Evolutionary conservation across 192 early-diverging fungal genomes (phyloP), one percentile per base, ranked within the genome.

Genomic region (Dimargaris verticillata): DNA sequence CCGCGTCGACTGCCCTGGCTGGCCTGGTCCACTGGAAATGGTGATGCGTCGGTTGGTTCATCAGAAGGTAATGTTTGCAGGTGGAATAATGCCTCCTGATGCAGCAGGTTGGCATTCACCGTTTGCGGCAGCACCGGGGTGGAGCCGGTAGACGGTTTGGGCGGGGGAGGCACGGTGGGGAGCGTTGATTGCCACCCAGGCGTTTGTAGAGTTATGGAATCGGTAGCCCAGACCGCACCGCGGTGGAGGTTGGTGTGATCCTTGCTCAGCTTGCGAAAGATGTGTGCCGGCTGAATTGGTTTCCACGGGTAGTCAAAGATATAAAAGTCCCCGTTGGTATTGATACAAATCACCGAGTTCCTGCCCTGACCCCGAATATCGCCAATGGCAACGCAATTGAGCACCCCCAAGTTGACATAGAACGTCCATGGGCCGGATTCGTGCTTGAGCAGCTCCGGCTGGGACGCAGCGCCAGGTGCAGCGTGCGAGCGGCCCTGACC

Each of bases 271-370:
- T 12, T 12, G 12, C 51, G 12, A 25, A 25, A 13, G 20, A 25
- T 25, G 20, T 52, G 17, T 3, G 24, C 51, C 24, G 25, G 20
- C 22, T 52, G 20, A 52, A 12, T 25, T 26, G 42, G 4, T 22
- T 33, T 20, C 57, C 57, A 59, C 17, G 57, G 57, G n/a, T 44
- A 43, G 25, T 59, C 57, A 44, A 59, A 59, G 33, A 59, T 59
- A 25, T 59, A 59, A 20, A 59, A 33, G 17, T 59, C 57, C 12
- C 57, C 57, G 25, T 38, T 44, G 41, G 57, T 42, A 26, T 33
- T 29, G 11, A 59, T 28, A 43, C 28, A 41, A 11, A 44, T 38
- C 10, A 59, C n/a, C 14, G 57, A 59, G 29, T 59, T 59, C 13
- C 43, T 25, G n/a, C 57, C 57, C n/a, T 33, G 42, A 38, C 33